Conservation (phyloP, 106 monocot species). For the Dioscorea alata region DNA sequence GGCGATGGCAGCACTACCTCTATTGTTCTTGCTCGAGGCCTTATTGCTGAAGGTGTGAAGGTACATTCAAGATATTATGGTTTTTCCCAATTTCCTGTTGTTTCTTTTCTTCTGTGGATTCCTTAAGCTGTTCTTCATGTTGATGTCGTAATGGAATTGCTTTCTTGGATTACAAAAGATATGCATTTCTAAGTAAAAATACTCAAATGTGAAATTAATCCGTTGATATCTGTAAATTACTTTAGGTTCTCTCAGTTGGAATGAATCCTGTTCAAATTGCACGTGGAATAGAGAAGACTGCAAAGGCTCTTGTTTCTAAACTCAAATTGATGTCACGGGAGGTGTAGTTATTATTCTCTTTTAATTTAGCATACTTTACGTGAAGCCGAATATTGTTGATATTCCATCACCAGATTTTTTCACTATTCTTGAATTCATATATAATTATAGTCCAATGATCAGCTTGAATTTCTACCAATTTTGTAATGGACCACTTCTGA, state of each 20-base stretch:
- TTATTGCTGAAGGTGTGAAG: conserved; percentile 92
- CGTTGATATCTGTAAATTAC: neutral
- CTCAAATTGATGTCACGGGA: conserved; percentile 69
- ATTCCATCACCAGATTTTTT: no score
- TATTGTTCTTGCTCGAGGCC: conserved; percentile 79
- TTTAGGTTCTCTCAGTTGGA: conserved; percentile 78
- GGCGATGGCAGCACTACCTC: conserved; percentile 93
- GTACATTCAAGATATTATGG: conserved; percentile 15
- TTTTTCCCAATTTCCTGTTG: neutral
- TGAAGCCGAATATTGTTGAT: no score
- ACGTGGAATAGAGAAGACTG: conserved; percentile 77
- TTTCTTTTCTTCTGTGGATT: neutral
- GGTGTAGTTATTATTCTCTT: conserved; percentile 21
- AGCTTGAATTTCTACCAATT: no score
- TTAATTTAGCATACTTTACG: no score
- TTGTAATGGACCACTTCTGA: no score
- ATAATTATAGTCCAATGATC: no score
- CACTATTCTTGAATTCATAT: no score
- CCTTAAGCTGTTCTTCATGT: no score
- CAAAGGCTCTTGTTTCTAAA: conserved; percentile 59
- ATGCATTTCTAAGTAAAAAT: neutral
- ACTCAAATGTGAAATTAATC: neutral
- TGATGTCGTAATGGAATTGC: no score
- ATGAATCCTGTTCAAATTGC: conserved; percentile 83
- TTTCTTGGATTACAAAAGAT: neutral